Evolutionary conservation across 306 rosid genomes (phyloP).

Genomic region (Cotoneaster glaucophyllus): DNA sequence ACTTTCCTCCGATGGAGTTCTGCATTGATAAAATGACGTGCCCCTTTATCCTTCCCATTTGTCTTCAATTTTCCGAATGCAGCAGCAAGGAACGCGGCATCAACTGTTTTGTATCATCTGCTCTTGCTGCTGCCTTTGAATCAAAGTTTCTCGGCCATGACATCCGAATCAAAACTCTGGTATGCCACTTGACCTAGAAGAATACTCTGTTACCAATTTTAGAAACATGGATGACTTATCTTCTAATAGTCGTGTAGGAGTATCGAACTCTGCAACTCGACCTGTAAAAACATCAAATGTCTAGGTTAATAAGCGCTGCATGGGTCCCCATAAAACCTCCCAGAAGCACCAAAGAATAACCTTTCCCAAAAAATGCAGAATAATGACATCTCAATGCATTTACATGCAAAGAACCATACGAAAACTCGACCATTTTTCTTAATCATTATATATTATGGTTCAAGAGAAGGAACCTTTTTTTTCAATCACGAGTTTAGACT

Average conservation of each 20-base stretch:
- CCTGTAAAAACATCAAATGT: conserved; percentile 46
- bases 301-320: not conserved
- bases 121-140: conserved; percentile 29
- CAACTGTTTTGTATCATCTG: conserved; percentile 1
- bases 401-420: not conserved
- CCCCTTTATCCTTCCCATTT: conserved; percentile 12
- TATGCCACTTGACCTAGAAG: conserved; percentile 66
- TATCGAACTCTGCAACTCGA: conserved; percentile 74
- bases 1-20: conserved; percentile 20
- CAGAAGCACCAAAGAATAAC: not conserved
- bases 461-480: not conserved
- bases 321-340: not conserved
- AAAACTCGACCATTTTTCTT: not conserved
- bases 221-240: conserved; percentile 88
- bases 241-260: conserved; percentile 68
- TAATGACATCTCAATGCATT: not conserved
- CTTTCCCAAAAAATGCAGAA: not conserved
- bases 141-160: conserved; percentile 21
- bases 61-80: conserved; percentile 22
- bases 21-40: not conserved
- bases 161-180: conserved; percentile 44
- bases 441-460: not conserved
- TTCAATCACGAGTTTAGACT: not conserved
- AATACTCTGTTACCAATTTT: conserved; percentile 77
- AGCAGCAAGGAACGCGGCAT: conserved; percentile 1